These are phyloP conservation scores for Picochlorum sp. DNA, from an alignment of 139 green algal species.

Conservation along the genomic window DNA sequence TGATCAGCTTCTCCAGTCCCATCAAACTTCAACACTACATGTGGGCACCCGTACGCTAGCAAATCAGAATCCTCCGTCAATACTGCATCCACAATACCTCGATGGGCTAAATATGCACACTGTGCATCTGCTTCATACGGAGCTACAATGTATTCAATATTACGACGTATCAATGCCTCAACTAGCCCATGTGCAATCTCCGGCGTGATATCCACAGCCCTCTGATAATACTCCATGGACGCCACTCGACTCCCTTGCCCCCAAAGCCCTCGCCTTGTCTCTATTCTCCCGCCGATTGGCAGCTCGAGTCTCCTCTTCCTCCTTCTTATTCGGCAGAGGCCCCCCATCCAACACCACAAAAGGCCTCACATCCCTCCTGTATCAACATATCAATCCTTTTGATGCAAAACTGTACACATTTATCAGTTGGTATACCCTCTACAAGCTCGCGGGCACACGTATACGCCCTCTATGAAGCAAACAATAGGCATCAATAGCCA, in stretches of 20 bases:
- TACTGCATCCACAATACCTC: slow-evolving; percentile 69
- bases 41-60: slow-evolving; percentile 85
- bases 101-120: slow-evolving; percentile 77
- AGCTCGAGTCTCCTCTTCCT: slow-evolving; percentile 66
- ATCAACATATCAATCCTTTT: slow-evolving; percentile 64
- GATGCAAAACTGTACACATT: slow-evolving; percentile 85
- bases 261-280: slow-evolving; percentile 9
- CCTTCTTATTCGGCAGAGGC: slow-evolving; percentile 76
- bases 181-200: slow-evolving; percentile 67
- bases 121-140: slow-evolving; percentile 98
- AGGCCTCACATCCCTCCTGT: slow-evolving; percentile 60
- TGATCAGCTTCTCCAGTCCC: slow-evolving; percentile 67
- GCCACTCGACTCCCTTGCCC: slow-evolving; percentile 61
- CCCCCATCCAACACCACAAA: slow-evolving; percentile 93
- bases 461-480: slow-evolving; percentile 91
- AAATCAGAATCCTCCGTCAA: slow-evolving; percentile 97
- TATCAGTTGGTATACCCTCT: slow-evolving; percentile 61
- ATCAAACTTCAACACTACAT: slow-evolving; percentile 93
- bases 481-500: slow-evolving; percentile 87
- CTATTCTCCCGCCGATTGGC: slow-evolving; percentile 35
- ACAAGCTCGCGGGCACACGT: slow-evolving; percentile 79
- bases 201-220: slow-evolving; percentile 78
- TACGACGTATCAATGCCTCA: slow-evolving; percentile 45
- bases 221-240: slow-evolving; percentile 79
- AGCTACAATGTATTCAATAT: slow-evolving; percentile 80